Base-by-base conservation (phyloP, 768 basidiomycete genomes). In the Steccherinum ochraceum region DNA sequence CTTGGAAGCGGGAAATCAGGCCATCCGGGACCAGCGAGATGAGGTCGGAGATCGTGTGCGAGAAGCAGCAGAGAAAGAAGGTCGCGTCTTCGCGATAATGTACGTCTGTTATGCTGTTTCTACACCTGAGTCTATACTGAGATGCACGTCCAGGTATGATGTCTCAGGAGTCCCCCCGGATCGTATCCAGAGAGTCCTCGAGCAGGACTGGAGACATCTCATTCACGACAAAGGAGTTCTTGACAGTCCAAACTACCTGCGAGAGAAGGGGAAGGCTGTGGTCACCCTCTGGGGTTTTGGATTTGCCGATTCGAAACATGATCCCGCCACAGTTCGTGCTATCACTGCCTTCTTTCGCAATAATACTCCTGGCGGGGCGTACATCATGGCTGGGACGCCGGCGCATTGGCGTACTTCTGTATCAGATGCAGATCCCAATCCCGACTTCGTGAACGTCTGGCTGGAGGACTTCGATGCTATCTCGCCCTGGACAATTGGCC, bases 71-170 rank as follows among this genome's bases (percentile, higher is more conserved):
- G 90, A 92, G 70, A 74, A 75, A 45, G 85, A 91, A 58, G 88
- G 86, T 1, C 71, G 90, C 44, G 88, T 89, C 4, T 92, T 82
- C 65, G 84, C 89, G 11, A 85, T 91, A 55, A 93, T 93, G 90
- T 89, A 53, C 59, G 86, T 52, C 19, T 48, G 26, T 48, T 45
- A 5, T n/a, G 35, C 35, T 44, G 11, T 40, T 42, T 56, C 20
- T 40, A 12, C 12, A 48, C 52, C 40, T 41, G 40, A 19, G 13
- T 43, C 20, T 21, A 39, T 45, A 24, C 12, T 5, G 19, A 16
- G 25, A n/a, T 20, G 2, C 3, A 3, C 4, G 30, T 47, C 10
- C 51, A 90, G 89, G 88, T 91, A 92, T 62, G 89, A 92, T 63
- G 81, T 92, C 2, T 79, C 86, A 7, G 86, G 87, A 18, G 81